These are phyloP conservation scores for Pichia nakasei DNA, from an alignment of 805 yeast genomes.

Conservation along the genomic window DNA sequence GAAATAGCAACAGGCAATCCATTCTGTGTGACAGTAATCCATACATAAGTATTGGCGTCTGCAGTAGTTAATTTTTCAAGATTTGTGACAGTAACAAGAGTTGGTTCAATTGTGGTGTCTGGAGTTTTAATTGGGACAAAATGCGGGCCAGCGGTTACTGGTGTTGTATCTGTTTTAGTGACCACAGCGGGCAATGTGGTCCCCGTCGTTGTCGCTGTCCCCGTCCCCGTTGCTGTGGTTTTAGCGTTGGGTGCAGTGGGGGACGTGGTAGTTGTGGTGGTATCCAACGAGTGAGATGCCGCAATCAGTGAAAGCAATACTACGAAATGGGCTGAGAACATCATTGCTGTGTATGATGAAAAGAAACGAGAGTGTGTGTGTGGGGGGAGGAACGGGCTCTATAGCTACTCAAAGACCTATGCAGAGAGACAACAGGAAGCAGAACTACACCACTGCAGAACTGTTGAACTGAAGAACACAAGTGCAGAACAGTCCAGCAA, in stretches of 20 bases:
- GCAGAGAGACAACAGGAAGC: too few relatives aligned
- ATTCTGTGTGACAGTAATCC: constrained; percentile 40
- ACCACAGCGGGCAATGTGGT: not conserved
- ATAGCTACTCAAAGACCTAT: too few relatives aligned
- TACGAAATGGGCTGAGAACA: not conserved
- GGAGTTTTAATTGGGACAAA: constrained; percentile 8
- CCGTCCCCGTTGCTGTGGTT: not conserved
- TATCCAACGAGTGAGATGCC: not conserved
- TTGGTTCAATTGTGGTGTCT: constrained; percentile 20
- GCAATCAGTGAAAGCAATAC: not conserved
- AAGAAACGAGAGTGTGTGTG: not conserved
- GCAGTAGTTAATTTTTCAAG: constrained; percentile 5
- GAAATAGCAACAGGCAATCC: constrained; percentile 36
- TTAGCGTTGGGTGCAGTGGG: not conserved
- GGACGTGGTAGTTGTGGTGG: not conserved
- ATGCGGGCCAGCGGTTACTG: not conserved
- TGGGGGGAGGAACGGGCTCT: too few relatives aligned
- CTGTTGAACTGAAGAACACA: too few relatives aligned
- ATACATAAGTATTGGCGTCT: constrained; percentile 27
- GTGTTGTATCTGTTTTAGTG: not conserved
- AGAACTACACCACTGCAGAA: too few relatives aligned
- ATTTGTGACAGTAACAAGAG: constrained; percentile 33
- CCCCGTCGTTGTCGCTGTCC: not conserved
- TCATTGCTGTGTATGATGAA: not conserved
- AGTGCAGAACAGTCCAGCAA: too few relatives aligned